A percentile compares a stretch with the other conserved stretches of the same genome.
phyloP scores from a whole-genome alignment of 306 rosid genomes.

The Lathyrus sativus region DNA sequence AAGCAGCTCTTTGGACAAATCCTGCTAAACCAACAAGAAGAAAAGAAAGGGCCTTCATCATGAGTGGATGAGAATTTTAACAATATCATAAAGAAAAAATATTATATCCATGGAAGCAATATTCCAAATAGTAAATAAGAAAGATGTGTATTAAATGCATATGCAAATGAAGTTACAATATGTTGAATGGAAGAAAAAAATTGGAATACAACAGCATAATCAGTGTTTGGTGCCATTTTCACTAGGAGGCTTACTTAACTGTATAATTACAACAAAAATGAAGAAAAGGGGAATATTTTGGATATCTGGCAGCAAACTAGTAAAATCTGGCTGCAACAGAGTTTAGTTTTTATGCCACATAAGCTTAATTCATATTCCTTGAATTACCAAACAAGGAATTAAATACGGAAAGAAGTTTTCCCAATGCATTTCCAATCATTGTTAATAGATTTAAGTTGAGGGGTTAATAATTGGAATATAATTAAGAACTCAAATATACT shows the following conservation, averaged over 20 bases:
- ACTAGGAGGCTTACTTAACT: background rate
- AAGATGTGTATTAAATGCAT: background rate
- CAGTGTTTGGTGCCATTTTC: conserved; percentile 11
- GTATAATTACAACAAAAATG: conserved; percentile 23
- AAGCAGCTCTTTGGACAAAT: conserved; percentile 49
- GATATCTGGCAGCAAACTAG: conserved; percentile 3
- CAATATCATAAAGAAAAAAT: conserved; percentile 2
- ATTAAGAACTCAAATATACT: background rate
- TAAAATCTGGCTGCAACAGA: background rate
- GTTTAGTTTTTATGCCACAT: background rate
- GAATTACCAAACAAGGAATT: background rate
- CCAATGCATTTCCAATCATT: background rate
- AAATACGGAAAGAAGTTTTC: background rate
- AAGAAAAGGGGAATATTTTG: background rate
- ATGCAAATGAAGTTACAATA: conserved; percentile 13
- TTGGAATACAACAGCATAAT: background rate
- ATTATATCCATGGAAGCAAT: background rate
- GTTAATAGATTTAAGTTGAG: background rate
- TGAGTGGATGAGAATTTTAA: conserved; percentile 19
- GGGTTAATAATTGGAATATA: background rate
- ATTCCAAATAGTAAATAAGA: background rate
- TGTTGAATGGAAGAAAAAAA: background rate
- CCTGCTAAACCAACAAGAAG: conserved; percentile 46
- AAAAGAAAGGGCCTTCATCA: background rate
- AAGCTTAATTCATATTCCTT: background rate